A percentile compares a stretch with the other conserved stretches of the same genome.
Evolutionary conservation across 1,284 basidiomycete species (phyloP).

Genomic region (Tilletia walkeri): DNA sequence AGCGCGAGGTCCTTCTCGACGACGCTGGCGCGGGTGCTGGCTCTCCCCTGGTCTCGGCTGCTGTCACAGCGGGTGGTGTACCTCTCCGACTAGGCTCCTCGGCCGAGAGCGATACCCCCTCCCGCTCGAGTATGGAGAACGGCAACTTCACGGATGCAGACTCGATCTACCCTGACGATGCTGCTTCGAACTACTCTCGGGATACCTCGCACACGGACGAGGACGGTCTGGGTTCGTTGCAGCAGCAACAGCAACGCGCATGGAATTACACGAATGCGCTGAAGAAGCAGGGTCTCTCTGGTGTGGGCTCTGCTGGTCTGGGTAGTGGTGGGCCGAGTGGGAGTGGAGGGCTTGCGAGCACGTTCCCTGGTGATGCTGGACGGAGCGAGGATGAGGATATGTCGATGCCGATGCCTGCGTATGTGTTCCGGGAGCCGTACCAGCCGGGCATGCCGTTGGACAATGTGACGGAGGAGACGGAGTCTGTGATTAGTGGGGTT

Average conservation of each 20-base stretch:
- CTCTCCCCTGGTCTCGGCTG: neutral
- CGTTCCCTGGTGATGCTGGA: slow-evolving; percentile 20
- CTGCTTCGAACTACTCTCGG: slow-evolving; percentile 35
- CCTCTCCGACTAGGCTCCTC: no score
- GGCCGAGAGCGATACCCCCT: neutral
- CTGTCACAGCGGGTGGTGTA: neutral
- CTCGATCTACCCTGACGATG: slow-evolving; percentile 47
- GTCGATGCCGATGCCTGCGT: slow-evolving; percentile 18
- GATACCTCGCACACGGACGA: slow-evolving; percentile 17
- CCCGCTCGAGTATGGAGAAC: neutral
- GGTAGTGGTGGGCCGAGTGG: neutral
- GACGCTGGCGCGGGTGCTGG: neutral
- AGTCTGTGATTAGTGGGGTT: slow-evolving; percentile 34
- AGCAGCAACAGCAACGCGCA: neutral
- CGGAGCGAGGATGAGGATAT: slow-evolving; percentile 25
- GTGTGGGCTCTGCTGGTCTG: neutral
- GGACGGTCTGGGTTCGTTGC: neutral
- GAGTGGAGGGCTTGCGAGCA: neutral
- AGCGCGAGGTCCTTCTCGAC: no score
- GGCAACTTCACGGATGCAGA: slow-evolving; percentile 25
- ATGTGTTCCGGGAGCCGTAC: slow-evolving; percentile 35
- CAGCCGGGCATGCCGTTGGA: slow-evolving; percentile 48
- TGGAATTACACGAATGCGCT: neutral
- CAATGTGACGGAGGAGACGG: slow-evolving; percentile 45
- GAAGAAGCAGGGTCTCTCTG: neutral